phyloP scores from a whole-genome alignment of 768 basidiomycete genomes.

The Agrocybe praecox region DNA sequence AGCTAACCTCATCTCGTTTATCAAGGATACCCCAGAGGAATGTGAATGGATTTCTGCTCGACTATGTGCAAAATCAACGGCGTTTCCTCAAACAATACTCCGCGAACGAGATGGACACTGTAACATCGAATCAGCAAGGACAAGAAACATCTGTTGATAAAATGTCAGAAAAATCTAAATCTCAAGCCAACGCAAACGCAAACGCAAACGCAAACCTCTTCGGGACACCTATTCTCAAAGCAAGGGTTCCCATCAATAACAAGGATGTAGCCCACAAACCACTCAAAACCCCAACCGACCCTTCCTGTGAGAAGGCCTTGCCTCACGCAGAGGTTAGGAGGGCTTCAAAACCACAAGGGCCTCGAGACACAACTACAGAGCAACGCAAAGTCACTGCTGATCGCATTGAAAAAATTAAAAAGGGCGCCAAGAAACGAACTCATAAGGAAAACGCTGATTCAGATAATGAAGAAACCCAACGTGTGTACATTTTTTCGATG shows the following conservation, averaged over 20 bases:
- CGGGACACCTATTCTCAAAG: constrained; percentile 57
- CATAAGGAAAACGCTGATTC: neutral
- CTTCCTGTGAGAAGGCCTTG: neutral
- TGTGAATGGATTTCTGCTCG: constrained; percentile 40
- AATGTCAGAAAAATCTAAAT: neutral
- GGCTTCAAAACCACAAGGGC: neutral
- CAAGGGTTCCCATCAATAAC: constrained; percentile 32
- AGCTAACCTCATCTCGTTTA: constrained; percentile 19
- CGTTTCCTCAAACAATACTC: constrained; percentile 45
- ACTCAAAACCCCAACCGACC: neutral
- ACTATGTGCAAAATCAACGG: constrained; percentile 54
- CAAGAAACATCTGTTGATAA: neutral
- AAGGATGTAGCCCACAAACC: neutral
- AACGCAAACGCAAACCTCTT: constrained; percentile 36
- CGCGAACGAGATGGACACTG: constrained; percentile 27
- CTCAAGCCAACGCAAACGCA: neutral
- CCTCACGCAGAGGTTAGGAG: neutral
- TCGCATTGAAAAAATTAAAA: neutral
- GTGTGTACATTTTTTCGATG: constrained; percentile 15
- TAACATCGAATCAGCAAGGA: neutral
- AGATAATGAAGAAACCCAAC: constrained; percentile 21
- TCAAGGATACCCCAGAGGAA: constrained; percentile 39
- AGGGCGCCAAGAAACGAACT: neutral
- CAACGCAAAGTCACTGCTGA: constrained; percentile 3
- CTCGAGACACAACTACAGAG: neutral